Percentiles rank a stretch among this genome's conserved stretches.
These are phyloP conservation scores for Trichosporon coremiiforme DNA, from an alignment of 1,284 basidiomycete species.

Conservation along the genomic window DNA sequence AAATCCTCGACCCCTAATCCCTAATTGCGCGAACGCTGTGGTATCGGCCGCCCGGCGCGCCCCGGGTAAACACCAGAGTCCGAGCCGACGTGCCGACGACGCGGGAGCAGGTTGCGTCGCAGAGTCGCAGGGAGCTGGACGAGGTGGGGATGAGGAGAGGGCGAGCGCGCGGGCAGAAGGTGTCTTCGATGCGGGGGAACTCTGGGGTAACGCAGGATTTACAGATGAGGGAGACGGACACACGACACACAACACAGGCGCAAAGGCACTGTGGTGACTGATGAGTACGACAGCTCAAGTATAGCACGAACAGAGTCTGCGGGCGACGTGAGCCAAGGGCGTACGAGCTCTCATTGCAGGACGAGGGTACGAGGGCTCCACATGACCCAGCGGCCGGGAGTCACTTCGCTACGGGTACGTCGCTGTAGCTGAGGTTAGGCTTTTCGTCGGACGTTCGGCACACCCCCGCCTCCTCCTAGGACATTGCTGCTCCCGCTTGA, in stretches of 20 bases:
- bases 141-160: not conserved
- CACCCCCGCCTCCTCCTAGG: not conserved
- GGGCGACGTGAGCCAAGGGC: no score
- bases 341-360: not conserved
- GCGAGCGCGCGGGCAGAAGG: not conserved
- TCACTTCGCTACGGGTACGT: not conserved
- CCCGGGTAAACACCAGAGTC: conserved; percentile 14
- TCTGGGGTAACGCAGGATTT: not conserved
- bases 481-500: not conserved
- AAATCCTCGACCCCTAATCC: conserved; percentile 10
- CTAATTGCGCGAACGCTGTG: not conserved
- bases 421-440: not conserved
- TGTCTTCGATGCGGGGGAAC: not conserved
- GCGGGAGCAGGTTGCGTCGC: not conserved
- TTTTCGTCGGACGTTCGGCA: conserved; percentile 12
- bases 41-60: conserved; percentile 10
- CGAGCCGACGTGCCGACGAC: conserved; percentile 15
- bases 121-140: not conserved
- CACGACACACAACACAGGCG: not conserved
- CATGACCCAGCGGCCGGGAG: not conserved
- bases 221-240: not conserved
- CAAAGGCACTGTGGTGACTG: not conserved
- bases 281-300: not conserved
- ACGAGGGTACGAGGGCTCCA: not conserved
- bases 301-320: not conserved